phyloP scores from a whole-genome alignment of 2,329 filamentous ascomycete species.

The Byssoonygena ceratinophila region DNA sequence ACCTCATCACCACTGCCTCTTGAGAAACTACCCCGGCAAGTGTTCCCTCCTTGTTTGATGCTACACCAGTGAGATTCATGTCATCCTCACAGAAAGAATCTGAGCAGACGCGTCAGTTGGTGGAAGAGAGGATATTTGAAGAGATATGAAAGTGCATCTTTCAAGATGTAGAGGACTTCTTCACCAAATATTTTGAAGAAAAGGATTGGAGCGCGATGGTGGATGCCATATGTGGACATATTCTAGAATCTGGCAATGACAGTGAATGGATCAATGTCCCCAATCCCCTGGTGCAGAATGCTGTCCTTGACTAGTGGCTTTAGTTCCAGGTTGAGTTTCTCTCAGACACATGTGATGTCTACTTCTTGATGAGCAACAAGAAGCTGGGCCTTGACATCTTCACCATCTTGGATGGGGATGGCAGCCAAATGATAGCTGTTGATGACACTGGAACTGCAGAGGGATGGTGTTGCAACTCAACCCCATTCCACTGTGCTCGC shows the following conservation, averaged over 20 bases:
- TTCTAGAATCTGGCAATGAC: background rate
- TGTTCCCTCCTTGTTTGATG: conserved; percentile 9
- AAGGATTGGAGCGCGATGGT: conserved; percentile 15
- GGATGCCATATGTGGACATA: conserved; percentile 3
- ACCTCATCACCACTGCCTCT: conserved; percentile 14
- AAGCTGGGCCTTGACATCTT: conserved; percentile 27
- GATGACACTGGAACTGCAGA: background rate
- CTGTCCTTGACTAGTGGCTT: conserved; percentile 17
- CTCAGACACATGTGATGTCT: conserved; percentile 13
- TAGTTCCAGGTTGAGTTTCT: conserved; percentile 17
- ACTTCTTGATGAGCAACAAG: conserved; percentile 24
- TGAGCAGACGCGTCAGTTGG: conserved; percentile 17
- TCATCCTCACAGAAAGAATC: conserved; percentile 15
- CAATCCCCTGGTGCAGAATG: conserved; percentile 7
- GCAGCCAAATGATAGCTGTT: background rate
- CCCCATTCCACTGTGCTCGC: conserved; percentile 2
- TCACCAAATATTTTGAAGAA: conserved; percentile 20
- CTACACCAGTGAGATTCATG: conserved; percentile 12
- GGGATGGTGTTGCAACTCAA: conserved; percentile 1
- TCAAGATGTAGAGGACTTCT: conserved; percentile 16
- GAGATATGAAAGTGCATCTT: conserved; percentile 17
- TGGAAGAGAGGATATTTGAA: conserved; percentile 17
- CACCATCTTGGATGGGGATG: conserved; percentile 15
- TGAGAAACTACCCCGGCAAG: conserved; percentile 7
- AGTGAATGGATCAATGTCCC: conserved; percentile 14